Evolutionary conservation across 768 basidiomycete genomes (phyloP), one percentile per base, ranked within the genome.

Genomic region (Rubroboletus satanas): DNA sequence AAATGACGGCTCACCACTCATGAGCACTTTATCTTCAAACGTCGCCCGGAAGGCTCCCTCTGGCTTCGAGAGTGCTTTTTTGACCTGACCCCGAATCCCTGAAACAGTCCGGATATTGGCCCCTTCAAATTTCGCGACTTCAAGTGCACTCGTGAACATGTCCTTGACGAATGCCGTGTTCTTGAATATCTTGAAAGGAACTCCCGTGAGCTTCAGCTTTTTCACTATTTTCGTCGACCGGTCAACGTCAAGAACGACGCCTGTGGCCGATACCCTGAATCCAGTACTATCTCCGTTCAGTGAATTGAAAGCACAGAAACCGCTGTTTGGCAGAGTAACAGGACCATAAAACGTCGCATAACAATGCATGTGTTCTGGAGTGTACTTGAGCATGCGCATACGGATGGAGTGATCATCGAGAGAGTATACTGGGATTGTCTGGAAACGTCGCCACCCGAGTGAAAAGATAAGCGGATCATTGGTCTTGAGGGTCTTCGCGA

Each of bases 301-400:
- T 0, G 88, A 84, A 71, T 94, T 98, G 81, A 99, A 98, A 2
- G 96, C 89, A 70, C 97, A 98, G 74, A 99, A 95, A 32, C 95
- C 94, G 0, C 93, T 97, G 72, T 97, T 97, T 21, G 95, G 96
- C 0, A 91, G 75, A 3, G 93, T 77, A 21, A 93, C 85, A 7
- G 97, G 96, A 0, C 93, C 96, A 66, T 95, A 99, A 72, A 98
- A 97, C 3, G 95, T 97, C 3, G 95, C 96, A 66, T 88, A 96
- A 66, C 97, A 99, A 69, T 99, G 97, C 97, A 96, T 98, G 66
- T 99, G 97, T 73, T 99, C 97, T 0, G 97, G 97, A 0, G 97
- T 98, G 69, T 99, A 99, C 74, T 99, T 99, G 75, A 99, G 88
- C 88, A 98, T 90, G 35, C 97, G 92, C 87, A 98, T 97, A 17